These are phyloP conservation scores for Zasmidium cellare DNA, from an alignment of 2,329 filamentous ascomycete genomes.

Conservation along the genomic window DNA sequence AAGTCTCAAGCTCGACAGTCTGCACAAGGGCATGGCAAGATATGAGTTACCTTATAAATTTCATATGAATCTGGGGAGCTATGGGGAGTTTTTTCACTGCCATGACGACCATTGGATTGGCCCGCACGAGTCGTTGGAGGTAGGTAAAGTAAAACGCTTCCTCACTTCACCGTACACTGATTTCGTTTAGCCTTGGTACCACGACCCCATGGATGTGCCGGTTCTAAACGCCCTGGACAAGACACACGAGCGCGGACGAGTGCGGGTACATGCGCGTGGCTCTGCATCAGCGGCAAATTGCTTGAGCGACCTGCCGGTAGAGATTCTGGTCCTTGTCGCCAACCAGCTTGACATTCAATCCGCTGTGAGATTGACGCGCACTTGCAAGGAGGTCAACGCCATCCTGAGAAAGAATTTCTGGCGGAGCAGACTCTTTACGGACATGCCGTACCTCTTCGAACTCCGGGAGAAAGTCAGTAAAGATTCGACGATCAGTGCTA, in stretches of 20 bases:
- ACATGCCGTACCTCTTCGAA: neutral
- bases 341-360: neutral
- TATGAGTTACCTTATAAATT: neutral
- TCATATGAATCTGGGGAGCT: neutral
- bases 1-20: neutral
- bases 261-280: neutral
- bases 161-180: neutral
- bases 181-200: neutral
- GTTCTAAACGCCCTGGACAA: neutral
- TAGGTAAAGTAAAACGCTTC: neutral
- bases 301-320: neutral
- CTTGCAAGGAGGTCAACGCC: neutral
- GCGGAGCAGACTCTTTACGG: neutral
- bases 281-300: neutral
- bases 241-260: neutral
- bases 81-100: neutral
- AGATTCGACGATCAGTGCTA: neutral
- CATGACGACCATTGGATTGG: neutral
- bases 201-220: neutral
- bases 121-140: neutral
- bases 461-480: neutral
- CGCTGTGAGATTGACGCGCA: neutral
- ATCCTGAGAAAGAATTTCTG: neutral
- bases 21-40: neutral
- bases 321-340: neutral